These are phyloP conservation scores for Backusella tuberculispora DNA, from an alignment of 192 early-diverging fungal genomes.

Conservation along the genomic window DNA sequence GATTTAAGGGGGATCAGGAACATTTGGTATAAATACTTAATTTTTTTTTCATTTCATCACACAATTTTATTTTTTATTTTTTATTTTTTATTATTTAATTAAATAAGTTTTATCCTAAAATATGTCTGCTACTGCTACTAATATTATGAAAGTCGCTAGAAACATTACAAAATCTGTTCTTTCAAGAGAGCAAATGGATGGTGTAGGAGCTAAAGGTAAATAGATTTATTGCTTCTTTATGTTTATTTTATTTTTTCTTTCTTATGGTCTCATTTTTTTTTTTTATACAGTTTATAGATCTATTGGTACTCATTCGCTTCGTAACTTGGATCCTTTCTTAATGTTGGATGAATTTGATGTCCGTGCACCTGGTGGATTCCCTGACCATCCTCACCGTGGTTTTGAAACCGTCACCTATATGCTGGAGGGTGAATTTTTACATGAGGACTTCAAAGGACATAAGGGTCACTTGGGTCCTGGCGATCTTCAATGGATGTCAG, in stretches of 20 bases:
- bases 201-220: conserved; percentile 67
- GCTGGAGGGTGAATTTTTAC: conserved; percentile 65
- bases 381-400: conserved; percentile 79
- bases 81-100: too few species aligned
- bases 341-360: conserved; percentile 76
- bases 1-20: too few species aligned
- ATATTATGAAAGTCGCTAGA: conserved; percentile 25
- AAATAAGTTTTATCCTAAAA: too few species aligned
- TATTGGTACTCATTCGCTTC: conserved; percentile 65
- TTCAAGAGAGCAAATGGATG: conserved; percentile 66
- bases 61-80: too few species aligned
- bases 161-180: conserved; percentile 47
- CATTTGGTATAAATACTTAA: too few species aligned
- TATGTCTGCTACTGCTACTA: too few species aligned
- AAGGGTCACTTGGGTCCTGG: conserved; percentile 68
- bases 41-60: too few species aligned
- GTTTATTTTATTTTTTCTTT: too few species aligned
- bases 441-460: conserved; percentile 80
- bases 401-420: conserved; percentile 82
- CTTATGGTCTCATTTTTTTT: not conserved
- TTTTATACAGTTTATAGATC: conserved; percentile 65
- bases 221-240: not conserved
- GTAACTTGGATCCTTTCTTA: conserved; percentile 88
- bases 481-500: conserved; percentile 73
- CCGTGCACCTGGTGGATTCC: conserved; percentile 46